Conservation (phyloP, 441 rosid genomes). For the Iberis amara region DNA sequence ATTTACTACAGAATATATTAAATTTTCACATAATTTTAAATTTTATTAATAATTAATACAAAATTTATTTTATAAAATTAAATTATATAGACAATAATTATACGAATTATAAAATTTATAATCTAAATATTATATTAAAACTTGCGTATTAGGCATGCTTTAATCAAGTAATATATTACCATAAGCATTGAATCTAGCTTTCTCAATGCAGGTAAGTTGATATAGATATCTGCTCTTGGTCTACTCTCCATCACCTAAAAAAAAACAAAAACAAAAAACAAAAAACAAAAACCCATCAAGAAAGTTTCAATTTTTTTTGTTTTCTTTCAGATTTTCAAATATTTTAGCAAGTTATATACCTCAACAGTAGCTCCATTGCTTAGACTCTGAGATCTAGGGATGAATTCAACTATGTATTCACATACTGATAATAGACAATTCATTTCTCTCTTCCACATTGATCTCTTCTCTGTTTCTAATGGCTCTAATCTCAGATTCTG, state of each 20-base stretch:
- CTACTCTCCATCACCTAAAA: constrained; percentile 54
- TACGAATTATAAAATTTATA: too few relatives aligned
- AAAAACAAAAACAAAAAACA: too few relatives aligned
- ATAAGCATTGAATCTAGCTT: constrained; percentile 66
- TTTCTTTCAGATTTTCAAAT: not conserved
- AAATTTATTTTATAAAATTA: too few relatives aligned
- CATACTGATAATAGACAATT: constrained; percentile 55
- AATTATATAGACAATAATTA: too few relatives aligned
- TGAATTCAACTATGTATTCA: constrained; percentile 52
- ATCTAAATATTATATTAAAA: too few relatives aligned
- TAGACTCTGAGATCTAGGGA: constrained; percentile 42
- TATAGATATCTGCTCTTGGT: constrained; percentile 57
- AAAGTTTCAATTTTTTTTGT: not conserved
- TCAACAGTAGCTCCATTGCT: constrained; percentile 46
- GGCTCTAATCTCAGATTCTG: constrained; percentile 59
- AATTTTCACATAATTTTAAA: too few relatives aligned
- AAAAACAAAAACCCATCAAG: not conserved
- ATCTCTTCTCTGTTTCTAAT: constrained; percentile 50
- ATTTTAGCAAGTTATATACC: constrained; percentile 29
- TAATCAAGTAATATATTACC: constrained; percentile 28
- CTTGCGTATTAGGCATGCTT: too few relatives aligned
- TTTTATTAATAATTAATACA: too few relatives aligned
- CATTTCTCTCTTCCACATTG: constrained; percentile 68
- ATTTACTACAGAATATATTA: too few relatives aligned
- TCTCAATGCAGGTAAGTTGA: constrained; percentile 61